Percentiles rank a stretch among this genome's conserved stretches.
Evolutionary conservation across 1,139 yeast genomes (phyloP).

Genomic region (Yamadazyma epiphylla): DNA sequence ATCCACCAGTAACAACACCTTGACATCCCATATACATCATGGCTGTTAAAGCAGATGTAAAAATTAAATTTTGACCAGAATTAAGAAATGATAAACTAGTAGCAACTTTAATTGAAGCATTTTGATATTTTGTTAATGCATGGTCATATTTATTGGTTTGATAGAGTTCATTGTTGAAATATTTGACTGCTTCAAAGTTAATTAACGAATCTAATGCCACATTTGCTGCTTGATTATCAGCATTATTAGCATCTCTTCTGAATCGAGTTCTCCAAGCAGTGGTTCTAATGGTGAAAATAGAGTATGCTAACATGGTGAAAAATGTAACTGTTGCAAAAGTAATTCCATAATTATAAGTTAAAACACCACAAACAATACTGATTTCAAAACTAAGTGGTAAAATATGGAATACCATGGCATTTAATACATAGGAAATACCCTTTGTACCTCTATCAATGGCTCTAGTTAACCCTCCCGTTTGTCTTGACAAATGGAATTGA

Average conservation of each 20-base stretch:
- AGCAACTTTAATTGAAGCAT: slow-evolving; percentile 83
- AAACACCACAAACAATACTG: slow-evolving; percentile 85
- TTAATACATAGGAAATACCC: slow-evolving; percentile 88
- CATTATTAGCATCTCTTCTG: slow-evolving; percentile 85
- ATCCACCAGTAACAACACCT: slow-evolving; percentile 77
- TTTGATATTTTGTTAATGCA: slow-evolving; percentile 74
- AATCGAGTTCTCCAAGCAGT: slow-evolving; percentile 96
- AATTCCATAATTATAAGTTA: slow-evolving; percentile 87
- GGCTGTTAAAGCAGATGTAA: slow-evolving; percentile 86
- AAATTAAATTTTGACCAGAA: slow-evolving; percentile 88
- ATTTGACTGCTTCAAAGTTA: slow-evolving; percentile 91
- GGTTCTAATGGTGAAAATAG: slow-evolving; percentile 82
- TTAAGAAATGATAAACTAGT: slow-evolving; percentile 88
- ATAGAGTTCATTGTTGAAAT: slow-evolving; percentile 82
- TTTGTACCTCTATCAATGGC: slow-evolving; percentile 98
- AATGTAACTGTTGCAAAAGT: slow-evolving; percentile 88
- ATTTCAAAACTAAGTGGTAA: slow-evolving; percentile 92
- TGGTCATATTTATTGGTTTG: slow-evolving; percentile 77
- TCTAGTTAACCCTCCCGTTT: slow-evolving; percentile 93
- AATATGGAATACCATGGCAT: slow-evolving; percentile 96
- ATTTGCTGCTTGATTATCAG: slow-evolving; percentile 92
- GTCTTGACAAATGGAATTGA: slow-evolving; percentile 84
- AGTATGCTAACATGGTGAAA: slow-evolving; percentile 81
- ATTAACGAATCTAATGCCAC: slow-evolving; percentile 92
- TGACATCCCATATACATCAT: slow-evolving; percentile 99